A percentile compares a stretch with the other conserved stretches of the same genome.
phyloP scores from a whole-genome alignment of 441 rosid genomes.

The Euphorbia schlechtendalii region DNA sequence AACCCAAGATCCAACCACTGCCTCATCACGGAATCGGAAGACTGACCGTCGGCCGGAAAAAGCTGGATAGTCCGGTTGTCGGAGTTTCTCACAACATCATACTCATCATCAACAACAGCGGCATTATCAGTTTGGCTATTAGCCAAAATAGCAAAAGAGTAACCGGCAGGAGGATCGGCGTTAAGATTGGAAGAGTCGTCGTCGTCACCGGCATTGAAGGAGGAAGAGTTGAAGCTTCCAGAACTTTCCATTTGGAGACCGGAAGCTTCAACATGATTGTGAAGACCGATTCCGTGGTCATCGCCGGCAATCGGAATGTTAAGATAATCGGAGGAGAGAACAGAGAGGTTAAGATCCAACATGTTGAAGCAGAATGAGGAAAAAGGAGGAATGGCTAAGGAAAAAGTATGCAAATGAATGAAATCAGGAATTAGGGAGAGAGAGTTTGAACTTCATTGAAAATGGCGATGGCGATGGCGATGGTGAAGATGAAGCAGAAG shows the following conservation, averaged over 20 bases:
- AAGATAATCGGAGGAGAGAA: slow-evolving; percentile 8
- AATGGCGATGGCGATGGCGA: neutral
- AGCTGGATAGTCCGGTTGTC: slow-evolving; percentile 31
- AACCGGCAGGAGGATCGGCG: slow-evolving; percentile 15
- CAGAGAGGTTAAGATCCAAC: slow-evolving; percentile 44
- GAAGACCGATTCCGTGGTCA: neutral
- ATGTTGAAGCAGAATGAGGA: neutral
- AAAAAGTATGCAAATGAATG: neutral
- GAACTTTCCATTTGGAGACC: slow-evolving; percentile 28
- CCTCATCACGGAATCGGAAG: slow-evolving; percentile 15
- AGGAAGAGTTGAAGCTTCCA: slow-evolving; percentile 39
- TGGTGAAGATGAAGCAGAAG: neutral
- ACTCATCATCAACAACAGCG: neutral
- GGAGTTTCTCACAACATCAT: neutral
- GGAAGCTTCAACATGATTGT: slow-evolving; percentile 12
- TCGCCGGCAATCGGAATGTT: neutral
- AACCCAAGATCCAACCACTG: slow-evolving; percentile 35
- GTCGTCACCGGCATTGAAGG: slow-evolving; percentile 26
- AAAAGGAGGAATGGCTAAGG: neutral
- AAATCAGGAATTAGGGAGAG: neutral
- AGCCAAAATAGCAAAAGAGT: slow-evolving; percentile 25
- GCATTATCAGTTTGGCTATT: neutral
- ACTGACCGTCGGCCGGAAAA: slow-evolving; percentile 28
- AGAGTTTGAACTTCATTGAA: neutral
- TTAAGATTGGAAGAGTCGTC: slow-evolving; percentile 25